These are phyloP conservation scores for Onygenales sp. DNA, from an alignment of 2,329 filamentous ascomycete genomes.

Conservation along the genomic window DNA sequence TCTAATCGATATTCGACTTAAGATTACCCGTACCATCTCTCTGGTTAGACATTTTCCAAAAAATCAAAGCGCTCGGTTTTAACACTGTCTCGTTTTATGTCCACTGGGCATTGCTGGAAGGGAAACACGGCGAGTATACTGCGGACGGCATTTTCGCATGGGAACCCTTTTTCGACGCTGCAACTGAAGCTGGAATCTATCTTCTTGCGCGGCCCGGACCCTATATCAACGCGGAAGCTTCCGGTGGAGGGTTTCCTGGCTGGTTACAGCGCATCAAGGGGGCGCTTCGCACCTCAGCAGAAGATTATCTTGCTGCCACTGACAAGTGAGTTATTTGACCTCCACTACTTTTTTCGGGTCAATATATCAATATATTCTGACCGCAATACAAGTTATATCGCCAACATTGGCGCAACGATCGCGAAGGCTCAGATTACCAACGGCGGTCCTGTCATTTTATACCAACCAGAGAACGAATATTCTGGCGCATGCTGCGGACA, in stretches of 20 bases:
- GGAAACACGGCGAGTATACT: constrained; percentile 58
- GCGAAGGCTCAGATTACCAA: constrained; percentile 73
- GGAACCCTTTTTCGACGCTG: constrained; percentile 68
- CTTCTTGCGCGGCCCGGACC: constrained; percentile 63
- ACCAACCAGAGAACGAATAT: constrained; percentile 80
- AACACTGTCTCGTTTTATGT: constrained; percentile 72
- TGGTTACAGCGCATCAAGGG: constrained; percentile 65
- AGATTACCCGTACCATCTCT: constrained; percentile 52
- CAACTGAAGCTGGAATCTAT: constrained; percentile 63
- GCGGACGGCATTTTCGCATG: constrained; percentile 64
- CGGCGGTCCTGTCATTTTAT: constrained; percentile 67
- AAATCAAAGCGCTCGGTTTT: constrained; percentile 72
- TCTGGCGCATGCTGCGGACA: constrained; percentile 40
- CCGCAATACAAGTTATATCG: constrained; percentile 42
- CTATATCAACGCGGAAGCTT: constrained; percentile 70
- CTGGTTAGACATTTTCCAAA: constrained; percentile 68
- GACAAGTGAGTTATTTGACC: constrained; percentile 41
- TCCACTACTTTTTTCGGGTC: neutral
- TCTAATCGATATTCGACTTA: constrained; percentile 14
- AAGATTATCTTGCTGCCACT: constrained; percentile 56
- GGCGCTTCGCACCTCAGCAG: constrained; percentile 52
- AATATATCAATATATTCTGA: constrained; percentile 5
- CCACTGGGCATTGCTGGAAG: constrained; percentile 70
- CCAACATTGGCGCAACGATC: constrained; percentile 55
- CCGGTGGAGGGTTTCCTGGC: constrained; percentile 70